Conservation (phyloP, 352 stramenopile genomes). For the Phytopythium kandeliae region DNA sequence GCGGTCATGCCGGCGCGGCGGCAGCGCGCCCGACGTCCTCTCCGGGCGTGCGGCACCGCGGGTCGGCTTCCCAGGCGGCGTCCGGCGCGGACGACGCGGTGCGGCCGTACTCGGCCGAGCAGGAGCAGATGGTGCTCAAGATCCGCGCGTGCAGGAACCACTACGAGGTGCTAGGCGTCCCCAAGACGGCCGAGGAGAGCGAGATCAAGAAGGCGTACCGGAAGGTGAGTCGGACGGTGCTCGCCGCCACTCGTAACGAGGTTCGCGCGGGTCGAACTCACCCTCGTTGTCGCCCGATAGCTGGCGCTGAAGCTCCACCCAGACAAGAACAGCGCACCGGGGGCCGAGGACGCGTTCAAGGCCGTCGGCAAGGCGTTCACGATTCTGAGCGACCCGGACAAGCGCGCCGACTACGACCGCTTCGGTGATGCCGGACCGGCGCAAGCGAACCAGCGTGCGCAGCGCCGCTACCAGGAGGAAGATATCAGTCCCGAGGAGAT, state of each 20-base stretch:
- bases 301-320: constrained; percentile 87
- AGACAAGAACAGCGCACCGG: constrained; percentile 95
- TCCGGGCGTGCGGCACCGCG: constrained; percentile 26
- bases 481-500: constrained; percentile 89
- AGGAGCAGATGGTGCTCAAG: constrained; percentile 82
- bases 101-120: constrained; percentile 70
- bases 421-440: constrained; percentile 57
- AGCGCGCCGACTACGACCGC: constrained; percentile 83
- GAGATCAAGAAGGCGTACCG: constrained; percentile 91
- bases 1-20: constrained; percentile 1
- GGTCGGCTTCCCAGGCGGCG: constrained; percentile 25
- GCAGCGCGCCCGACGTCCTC: constrained; percentile 23
- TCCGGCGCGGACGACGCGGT: constrained; percentile 31
- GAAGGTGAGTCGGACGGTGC: constrained; percentile 43
- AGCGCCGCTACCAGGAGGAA: constrained; percentile 63
- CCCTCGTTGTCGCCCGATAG: constrained; percentile 27
- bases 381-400: constrained; percentile 85
- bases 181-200: constrained; percentile 64
- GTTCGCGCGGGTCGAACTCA: too few relatives aligned
- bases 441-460: constrained; percentile 23
- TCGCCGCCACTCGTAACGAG: too few relatives aligned
- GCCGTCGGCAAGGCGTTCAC: constrained; percentile 92
- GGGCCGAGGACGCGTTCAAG: constrained; percentile 98
- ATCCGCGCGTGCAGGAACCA: constrained; percentile 86
- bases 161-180: constrained; percentile 85